Base-by-base conservation (phyloP, 768 basidiomycete genomes). In the Trametes coccinea region DNA sequence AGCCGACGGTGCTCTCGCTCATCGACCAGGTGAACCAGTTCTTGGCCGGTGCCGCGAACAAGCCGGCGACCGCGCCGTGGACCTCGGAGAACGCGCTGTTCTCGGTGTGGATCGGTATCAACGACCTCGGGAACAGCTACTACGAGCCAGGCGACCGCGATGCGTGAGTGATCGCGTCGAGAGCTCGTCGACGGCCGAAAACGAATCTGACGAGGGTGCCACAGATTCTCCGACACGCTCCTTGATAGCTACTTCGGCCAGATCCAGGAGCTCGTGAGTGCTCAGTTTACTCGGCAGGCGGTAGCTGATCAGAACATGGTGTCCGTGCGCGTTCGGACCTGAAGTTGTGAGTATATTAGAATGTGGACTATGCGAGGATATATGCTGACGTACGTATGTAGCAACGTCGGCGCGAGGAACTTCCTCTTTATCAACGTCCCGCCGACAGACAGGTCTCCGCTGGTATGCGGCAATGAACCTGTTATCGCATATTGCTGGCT, bases 41-140 rank as follows among this genome's bases (percentile, higher is more conserved):
- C 72, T 72, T 87, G 53, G 66, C 61, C 16, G 73, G 76, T 7
- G 79, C 77, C 0, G 82, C 77, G 1, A 73, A 66, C 39, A 83
- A 82, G 68, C 85, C 86, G 0, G 70, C 76, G 7, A 73, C 71
- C 2, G 79, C 82, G 1, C 79, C 81, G 0, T 89, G 88, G 88
- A 78, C 79, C 27, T 79, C 80, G 58, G 64, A 68, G 3, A 83
- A 88, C 66, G 69, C 85, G 54, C 66, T 89, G 49, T 89, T 90
- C 71, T 82, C 82, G 0, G 72, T 88, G n/a, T 89, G 80, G 79
- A 87, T 90, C 59, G 88, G 88, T 1, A 84, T 89, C 64, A 89
- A 89, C 66, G 88, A 89, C 66, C 79, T 89, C 34, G 84, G 82
- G 31, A 82, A 82, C 65, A 84, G 80, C 53, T 85, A 77, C 59